Conservation (phyloP, 2,329 filamentous ascomycete species). For the Botrytis fragariae region DNA sequence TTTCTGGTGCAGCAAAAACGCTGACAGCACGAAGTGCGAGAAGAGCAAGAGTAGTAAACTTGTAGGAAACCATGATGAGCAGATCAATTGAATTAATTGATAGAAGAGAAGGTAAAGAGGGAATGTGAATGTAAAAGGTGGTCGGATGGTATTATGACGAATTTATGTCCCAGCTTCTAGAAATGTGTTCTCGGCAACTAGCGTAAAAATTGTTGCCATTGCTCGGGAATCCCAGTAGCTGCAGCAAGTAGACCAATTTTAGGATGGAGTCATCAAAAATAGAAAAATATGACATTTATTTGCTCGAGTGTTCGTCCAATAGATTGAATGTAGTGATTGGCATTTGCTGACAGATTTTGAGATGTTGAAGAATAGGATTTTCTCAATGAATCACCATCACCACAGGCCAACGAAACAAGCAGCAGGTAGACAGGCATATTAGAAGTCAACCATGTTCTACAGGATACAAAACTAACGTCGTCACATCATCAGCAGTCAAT, state of each 20-base stretch:
- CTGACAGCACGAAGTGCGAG: slow-evolving; percentile 67
- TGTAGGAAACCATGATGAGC: slow-evolving; percentile 68
- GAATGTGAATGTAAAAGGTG: background rate
- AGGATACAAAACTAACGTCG: background rate
- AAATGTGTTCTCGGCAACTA: slow-evolving; percentile 23
- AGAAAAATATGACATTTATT: background rate
- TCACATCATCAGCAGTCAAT: background rate
- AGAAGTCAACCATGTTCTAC: background rate
- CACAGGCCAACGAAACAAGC: background rate
- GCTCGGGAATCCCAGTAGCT: background rate
- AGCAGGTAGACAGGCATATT: background rate
- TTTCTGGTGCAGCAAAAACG: slow-evolving; percentile 56
- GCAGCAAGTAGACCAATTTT: background rate
- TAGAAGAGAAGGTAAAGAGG: slow-evolving; percentile 6
- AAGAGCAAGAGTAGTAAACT: slow-evolving; percentile 68
- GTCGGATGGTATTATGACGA: slow-evolving; percentile 6
- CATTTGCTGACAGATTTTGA: background rate
- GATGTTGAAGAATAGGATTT: background rate
- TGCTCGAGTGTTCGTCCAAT: background rate
- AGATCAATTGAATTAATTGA: slow-evolving; percentile 24
- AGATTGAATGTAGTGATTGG: background rate
- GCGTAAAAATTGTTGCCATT: slow-evolving; percentile 8
- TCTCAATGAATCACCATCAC: background rate
- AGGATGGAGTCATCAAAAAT: background rate
- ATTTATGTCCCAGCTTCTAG: slow-evolving; percentile 16